These are phyloP conservation scores for Liquidambar formosana DNA, from an alignment of 164 flowering plant genomes.

Conservation along the genomic window DNA sequence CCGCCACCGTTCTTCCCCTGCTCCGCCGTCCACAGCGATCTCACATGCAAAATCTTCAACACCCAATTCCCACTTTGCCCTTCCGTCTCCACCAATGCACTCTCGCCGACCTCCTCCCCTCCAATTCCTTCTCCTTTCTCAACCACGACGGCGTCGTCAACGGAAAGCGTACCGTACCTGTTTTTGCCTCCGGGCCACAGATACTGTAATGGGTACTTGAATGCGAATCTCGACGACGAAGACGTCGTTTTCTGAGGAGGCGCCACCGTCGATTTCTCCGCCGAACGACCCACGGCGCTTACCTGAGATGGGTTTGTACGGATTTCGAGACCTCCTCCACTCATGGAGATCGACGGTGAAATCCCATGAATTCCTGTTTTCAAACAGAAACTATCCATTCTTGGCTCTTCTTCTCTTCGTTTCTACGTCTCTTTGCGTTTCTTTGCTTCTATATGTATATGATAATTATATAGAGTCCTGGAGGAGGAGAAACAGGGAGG, in stretches of 20 bases:
- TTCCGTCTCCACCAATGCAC: background rate
- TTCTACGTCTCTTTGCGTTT: background rate
- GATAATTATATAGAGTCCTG: background rate
- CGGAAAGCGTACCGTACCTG: slow-evolving; percentile 32
- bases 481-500: background rate
- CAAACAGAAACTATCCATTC: slow-evolving; percentile 65
- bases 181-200: slow-evolving; percentile 41
- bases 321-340: slow-evolving; percentile 23
- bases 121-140: slow-evolving; percentile 22
- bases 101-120: slow-evolving; percentile 12
- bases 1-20: slow-evolving; percentile 8
- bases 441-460: background rate
- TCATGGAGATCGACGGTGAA: slow-evolving; percentile 32
- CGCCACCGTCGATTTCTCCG: slow-evolving; percentile 22
- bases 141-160: slow-evolving; percentile 50
- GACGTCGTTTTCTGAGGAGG: slow-evolving; percentile 21
- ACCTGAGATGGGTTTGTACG: slow-evolving; percentile 34
- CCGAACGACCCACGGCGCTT: slow-evolving; percentile 37
- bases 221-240: slow-evolving; percentile 42
- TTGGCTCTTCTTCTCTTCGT: background rate
- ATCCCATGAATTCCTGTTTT: slow-evolving; percentile 50
- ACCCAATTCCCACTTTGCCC: slow-evolving; percentile 60
- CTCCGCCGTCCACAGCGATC: slow-evolving; percentile 45
- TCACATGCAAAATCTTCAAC: slow-evolving; percentile 64
- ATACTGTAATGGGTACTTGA: slow-evolving; percentile 53